Percentiles rank a stretch among this genome's conserved stretches.
Conservation (phyloP, 2,329 filamentous ascomycete species). For the Penicillium sp. region DNA sequence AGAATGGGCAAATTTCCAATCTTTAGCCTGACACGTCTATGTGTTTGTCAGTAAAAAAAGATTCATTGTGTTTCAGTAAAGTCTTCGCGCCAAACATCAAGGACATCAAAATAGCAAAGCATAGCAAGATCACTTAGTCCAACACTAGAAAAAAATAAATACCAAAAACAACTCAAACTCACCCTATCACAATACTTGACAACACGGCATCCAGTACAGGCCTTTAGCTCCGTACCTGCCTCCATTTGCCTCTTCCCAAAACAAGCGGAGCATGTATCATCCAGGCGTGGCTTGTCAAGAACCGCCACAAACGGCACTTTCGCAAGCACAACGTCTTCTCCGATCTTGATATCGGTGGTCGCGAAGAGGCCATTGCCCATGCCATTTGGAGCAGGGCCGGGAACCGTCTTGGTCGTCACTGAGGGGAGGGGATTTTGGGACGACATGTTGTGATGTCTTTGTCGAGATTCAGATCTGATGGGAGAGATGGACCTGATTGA, state of each 20-base stretch:
- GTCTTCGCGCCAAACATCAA: not conserved
- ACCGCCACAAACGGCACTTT: constrained; percentile 58
- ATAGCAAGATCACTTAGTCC: not conserved
- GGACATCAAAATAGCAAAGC: not conserved
- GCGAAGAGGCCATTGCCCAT: constrained; percentile 62
- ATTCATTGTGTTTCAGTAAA: not conserved
- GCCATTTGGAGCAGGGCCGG: constrained; percentile 30
- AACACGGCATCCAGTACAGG: constrained; percentile 61
- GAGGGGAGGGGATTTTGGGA: constrained; percentile 20
- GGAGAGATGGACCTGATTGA: not conserved
- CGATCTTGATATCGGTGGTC: constrained; percentile 50
- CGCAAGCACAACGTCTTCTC: constrained; percentile 55
- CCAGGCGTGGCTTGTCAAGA: constrained; percentile 56
- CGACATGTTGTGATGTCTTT: constrained; percentile 27
- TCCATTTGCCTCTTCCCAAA: constrained; percentile 47
- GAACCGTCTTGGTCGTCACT: constrained; percentile 31
- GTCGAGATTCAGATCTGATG: not conserved
- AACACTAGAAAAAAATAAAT: not conserved
- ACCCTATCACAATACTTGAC: constrained; percentile 66
- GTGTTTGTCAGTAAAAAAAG: constrained; percentile 5
- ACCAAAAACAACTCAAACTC: constrained; percentile 25
- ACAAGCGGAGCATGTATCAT: constrained; percentile 62
- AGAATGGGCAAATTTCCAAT: constrained; percentile 64
- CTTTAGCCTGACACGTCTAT: constrained; percentile 62
- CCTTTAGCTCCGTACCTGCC: constrained; percentile 47